Percentiles rank a stretch among this genome's conserved stretches.
Conservation (phyloP, 257 asterid species). For the Nicotiana sylvestris region DNA sequence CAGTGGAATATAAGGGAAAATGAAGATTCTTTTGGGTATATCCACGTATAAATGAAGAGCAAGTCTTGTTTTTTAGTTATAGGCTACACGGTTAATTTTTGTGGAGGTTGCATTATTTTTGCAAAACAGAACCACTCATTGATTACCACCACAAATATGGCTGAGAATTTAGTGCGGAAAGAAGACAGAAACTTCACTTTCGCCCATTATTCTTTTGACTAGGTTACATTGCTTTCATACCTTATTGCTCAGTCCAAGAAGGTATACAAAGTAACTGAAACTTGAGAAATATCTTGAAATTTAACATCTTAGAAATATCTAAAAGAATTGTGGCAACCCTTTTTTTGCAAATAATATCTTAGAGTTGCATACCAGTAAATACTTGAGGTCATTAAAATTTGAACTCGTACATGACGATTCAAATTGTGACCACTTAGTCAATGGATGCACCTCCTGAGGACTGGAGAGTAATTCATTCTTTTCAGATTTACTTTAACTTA, state of each 20-base stretch:
- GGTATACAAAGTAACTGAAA: background rate
- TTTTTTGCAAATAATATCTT: no score
- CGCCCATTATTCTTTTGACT: background rate
- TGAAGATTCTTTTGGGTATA: no score
- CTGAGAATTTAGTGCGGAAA: conserved; percentile 8
- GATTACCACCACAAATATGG: conserved; percentile 34
- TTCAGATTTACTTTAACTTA: no score
- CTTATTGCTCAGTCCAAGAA: background rate
- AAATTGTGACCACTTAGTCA: no score
- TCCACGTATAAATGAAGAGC: conserved; percentile 23
- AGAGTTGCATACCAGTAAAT: no score
- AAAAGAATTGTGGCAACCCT: background rate
- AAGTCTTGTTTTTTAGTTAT: conserved; percentile 13
- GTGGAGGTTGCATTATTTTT: conserved; percentile 8
- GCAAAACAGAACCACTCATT: conserved; percentile 41
- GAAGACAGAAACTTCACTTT: background rate
- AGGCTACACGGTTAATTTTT: conserved; percentile 21
- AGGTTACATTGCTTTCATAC: background rate
- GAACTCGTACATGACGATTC: no score
- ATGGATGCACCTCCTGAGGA: no score
- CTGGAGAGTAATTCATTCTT: no score
- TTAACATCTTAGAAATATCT: background rate
- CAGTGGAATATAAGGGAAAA: background rate
- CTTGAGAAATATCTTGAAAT: background rate
- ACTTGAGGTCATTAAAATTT: no score